Conservation (phyloP, 2,329 filamentous ascomycete genomes). For the Lachnellula suecica region DNA sequence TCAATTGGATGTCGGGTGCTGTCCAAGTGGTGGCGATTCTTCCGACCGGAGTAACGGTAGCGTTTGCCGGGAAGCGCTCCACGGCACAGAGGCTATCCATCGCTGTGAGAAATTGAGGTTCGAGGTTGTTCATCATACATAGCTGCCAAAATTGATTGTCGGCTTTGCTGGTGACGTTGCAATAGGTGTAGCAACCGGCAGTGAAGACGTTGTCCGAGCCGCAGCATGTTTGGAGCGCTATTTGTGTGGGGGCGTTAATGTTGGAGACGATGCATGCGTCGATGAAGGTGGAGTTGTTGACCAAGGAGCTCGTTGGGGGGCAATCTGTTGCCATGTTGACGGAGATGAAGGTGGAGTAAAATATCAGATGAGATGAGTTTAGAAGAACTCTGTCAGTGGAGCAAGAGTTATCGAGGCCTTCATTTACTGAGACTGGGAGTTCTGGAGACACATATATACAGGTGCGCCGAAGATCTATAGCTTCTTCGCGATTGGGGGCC, state of each 20-base stretch:
- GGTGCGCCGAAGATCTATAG: not conserved
- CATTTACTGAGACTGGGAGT: not conserved
- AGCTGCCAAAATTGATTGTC: not conserved
- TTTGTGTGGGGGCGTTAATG: not conserved
- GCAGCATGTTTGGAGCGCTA: not conserved
- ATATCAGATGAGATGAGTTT: not conserved
- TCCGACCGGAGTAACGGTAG: not conserved
- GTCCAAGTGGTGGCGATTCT: not conserved
- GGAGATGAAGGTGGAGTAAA: not conserved
- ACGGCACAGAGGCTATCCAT: not conserved
- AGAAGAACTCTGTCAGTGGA: not conserved
- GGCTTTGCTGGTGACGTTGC: not conserved
- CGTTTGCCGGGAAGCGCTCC: not conserved
- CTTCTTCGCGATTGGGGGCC: not conserved
- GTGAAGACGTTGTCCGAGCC: not conserved
- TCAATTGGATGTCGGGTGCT: not conserved
- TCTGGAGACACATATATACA: not conserved
- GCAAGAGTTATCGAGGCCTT: not conserved
- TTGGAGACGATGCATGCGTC: not conserved
- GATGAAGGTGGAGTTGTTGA: not conserved
- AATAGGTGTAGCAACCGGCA: not conserved
- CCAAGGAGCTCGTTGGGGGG: not conserved
- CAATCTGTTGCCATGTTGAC: not conserved
- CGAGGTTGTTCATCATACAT: not conserved
- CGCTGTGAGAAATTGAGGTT: not conserved